phyloP scores from a whole-genome alignment of 2,329 filamentous ascomycete genomes.

The Scedosporium apiospermum region DNA sequence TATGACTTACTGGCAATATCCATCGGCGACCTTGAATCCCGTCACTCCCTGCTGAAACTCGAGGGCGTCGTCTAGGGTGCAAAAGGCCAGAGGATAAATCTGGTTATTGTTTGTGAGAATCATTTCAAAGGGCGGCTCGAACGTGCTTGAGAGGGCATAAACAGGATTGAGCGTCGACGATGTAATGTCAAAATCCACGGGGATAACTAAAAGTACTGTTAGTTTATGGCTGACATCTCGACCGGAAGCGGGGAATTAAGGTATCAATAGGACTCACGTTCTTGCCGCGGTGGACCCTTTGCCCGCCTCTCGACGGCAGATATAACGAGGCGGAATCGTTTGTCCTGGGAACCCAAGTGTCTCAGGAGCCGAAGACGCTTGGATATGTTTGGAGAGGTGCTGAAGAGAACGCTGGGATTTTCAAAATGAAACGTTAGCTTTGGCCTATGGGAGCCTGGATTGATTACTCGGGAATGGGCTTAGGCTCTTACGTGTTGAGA shows the following conservation, averaged over 20 bases:
- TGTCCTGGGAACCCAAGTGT: constrained; percentile 16
- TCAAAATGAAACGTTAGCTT: neutral
- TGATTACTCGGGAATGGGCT: neutral
- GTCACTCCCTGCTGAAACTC: constrained; percentile 24
- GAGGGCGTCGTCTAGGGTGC: constrained; percentile 15
- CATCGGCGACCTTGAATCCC: constrained; percentile 20
- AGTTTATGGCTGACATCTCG: no score
- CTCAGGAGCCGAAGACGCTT: constrained; percentile 12
- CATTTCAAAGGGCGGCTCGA: constrained; percentile 16
- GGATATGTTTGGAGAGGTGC: constrained; percentile 7
- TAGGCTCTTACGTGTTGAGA: constrained; percentile 8
- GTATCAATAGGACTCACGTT: constrained; percentile 11
- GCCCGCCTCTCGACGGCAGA: constrained; percentile 9
- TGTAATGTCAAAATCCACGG: constrained; percentile 22
- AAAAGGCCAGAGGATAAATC: constrained; percentile 20
- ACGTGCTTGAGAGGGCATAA: constrained; percentile 14
- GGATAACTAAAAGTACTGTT: neutral
- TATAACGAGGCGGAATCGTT: constrained; percentile 15
- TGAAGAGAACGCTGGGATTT: neutral
- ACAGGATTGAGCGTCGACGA: constrained; percentile 16
- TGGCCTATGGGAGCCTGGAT: neutral
- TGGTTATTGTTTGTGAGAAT: constrained; percentile 20
- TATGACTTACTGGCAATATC: constrained; percentile 15
- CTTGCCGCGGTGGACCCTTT: constrained; percentile 6
- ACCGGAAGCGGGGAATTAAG: neutral